Evolutionary conservation across 2,329 filamentous ascomycete species (phyloP).

Genomic region (Fusarium sp.): DNA sequence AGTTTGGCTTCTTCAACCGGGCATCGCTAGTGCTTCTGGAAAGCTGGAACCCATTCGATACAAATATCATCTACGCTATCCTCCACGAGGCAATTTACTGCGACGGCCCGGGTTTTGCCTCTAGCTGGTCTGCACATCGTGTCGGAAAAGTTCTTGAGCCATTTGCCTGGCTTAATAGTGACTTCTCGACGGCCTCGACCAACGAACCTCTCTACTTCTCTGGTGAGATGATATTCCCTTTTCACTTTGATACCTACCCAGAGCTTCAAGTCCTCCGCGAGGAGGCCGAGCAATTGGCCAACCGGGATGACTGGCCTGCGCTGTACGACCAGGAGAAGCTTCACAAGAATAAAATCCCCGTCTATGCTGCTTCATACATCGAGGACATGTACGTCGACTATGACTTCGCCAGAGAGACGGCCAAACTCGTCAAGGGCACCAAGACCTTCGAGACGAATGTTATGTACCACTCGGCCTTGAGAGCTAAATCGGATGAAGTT

Average conservation of each 20-base stretch:
- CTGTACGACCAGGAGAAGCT: slow-evolving; percentile 84
- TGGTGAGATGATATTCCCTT: slow-evolving; percentile 92
- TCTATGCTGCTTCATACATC: slow-evolving; percentile 85
- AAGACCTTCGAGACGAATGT: slow-evolving; percentile 88
- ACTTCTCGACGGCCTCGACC: slow-evolving; percentile 44
- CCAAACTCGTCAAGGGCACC: slow-evolving; percentile 78
- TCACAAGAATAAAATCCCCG: slow-evolving; percentile 81
- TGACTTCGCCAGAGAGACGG: slow-evolving; percentile 79
- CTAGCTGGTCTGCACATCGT: slow-evolving; percentile 81
- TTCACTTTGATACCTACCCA: slow-evolving; percentile 84
- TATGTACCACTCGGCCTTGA: slow-evolving; percentile 88
- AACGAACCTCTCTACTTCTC: slow-evolving; percentile 79
- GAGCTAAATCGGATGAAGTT: slow-evolving; percentile 80
- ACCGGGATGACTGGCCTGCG: slow-evolving; percentile 76
- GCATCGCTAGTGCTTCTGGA: slow-evolving; percentile 79
- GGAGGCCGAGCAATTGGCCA: slow-evolving; percentile 79
- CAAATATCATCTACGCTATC: slow-evolving; percentile 84
- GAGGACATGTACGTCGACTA: slow-evolving; percentile 96
- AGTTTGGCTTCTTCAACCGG: slow-evolving; percentile 81
- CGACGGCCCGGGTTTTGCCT: slow-evolving; percentile 71
- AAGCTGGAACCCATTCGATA: slow-evolving; percentile 76
- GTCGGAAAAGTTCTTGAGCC: slow-evolving; percentile 64
- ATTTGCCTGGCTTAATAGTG: slow-evolving; percentile 66
- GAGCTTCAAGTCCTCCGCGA: slow-evolving; percentile 78
- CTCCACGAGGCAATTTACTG: slow-evolving; percentile 93